Percentiles rank a stretch among this genome's conserved stretches.
These are phyloP conservation scores for Euphorbia schlechtendalii DNA, from an alignment of 441 rosid genomes.

Conservation along the genomic window DNA sequence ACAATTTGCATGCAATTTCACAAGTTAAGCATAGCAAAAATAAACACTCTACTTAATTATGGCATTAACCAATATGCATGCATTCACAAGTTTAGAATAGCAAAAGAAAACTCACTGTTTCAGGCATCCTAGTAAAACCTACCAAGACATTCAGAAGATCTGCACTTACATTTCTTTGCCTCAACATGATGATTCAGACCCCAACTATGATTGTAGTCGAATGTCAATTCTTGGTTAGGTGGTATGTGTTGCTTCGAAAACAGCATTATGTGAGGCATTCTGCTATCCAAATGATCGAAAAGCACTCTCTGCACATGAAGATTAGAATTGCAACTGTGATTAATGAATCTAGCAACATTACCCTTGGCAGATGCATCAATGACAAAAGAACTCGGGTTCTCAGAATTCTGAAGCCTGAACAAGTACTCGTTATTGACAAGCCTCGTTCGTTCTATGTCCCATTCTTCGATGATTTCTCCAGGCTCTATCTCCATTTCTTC, in stretches of 20 bases:
- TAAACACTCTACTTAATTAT: too few species aligned
- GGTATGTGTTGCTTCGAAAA: slow-evolving; percentile 60
- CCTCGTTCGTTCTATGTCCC: slow-evolving; percentile 31
- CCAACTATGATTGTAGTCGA: slow-evolving; percentile 37
- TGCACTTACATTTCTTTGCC: slow-evolving; percentile 4
- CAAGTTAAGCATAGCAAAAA: too few species aligned
- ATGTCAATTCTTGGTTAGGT: slow-evolving; percentile 59
- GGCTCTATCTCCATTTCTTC: slow-evolving; percentile 26
- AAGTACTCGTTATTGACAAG: slow-evolving; percentile 48
- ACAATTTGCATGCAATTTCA: too few species aligned
- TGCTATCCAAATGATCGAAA: slow-evolving; percentile 49
- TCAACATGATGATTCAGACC: neutral
- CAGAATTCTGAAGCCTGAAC: slow-evolving; percentile 21
- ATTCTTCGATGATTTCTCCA: too few species aligned
- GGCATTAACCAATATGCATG: too few species aligned
- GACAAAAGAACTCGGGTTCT: slow-evolving; percentile 3
- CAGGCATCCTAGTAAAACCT: neutral
- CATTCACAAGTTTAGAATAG: too few species aligned
- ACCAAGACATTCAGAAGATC: neutral
- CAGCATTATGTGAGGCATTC: slow-evolving; percentile 69
- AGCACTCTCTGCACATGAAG: slow-evolving; percentile 63
- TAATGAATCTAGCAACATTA: slow-evolving; percentile 68
- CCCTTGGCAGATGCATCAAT: slow-evolving; percentile 57
- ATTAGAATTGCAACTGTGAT: slow-evolving; percentile 75
- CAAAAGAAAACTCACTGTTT: too few species aligned